Base-by-base conservation (phyloP, 768 basidiomycete genomes). In the Amanita jacksonii region DNA sequence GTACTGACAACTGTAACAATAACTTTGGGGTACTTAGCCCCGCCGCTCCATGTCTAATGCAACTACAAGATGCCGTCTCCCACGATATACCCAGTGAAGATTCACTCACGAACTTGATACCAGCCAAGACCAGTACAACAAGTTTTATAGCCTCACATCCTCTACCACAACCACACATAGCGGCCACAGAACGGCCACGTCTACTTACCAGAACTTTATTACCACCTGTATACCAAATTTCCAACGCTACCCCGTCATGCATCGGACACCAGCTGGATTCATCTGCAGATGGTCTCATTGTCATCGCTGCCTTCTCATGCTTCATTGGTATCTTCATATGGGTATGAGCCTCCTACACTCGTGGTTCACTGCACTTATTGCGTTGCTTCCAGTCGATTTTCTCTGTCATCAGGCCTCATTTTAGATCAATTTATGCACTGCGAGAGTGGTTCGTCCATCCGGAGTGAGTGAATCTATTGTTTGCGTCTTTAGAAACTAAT, bases 371-470 rank as follows among this genome's bases (percentile, higher is more conserved):
- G 28, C 16, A 43, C 16, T 40, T 46, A 25, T 27, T 19, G 8
- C 8, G 2, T 19, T 38, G 41, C 12, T 24, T 24, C n/a, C 40
- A 86, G 85, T 57, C 79, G 37, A 49, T 76, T 34, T 88, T 88
- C 59, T 84, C 79, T 19, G 60, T 79, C 36, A 49, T 85, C 16
- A 70, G 85, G 31, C 83, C 85, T 10, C 76, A 72, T 43, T 79
- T 76, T 53, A 74, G 83, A 44, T 80, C 85, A 63, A 55, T 88
- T 10, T 88, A 86, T 52, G 80, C 65, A 15, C 57, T 81, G 38
- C 66, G 85, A 54, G 82, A 85, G 55, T 88, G 85, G 85, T 88
- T 88, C 57, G 71, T 80, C 12, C 76, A 73, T 36, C 73, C 68
- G 60, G 73, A 74, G 83, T 87, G 56, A 62, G 79, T 70, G 2